Conservation (phyloP, 2,329 filamentous ascomycete genomes). For the Xylariales sp. region DNA sequence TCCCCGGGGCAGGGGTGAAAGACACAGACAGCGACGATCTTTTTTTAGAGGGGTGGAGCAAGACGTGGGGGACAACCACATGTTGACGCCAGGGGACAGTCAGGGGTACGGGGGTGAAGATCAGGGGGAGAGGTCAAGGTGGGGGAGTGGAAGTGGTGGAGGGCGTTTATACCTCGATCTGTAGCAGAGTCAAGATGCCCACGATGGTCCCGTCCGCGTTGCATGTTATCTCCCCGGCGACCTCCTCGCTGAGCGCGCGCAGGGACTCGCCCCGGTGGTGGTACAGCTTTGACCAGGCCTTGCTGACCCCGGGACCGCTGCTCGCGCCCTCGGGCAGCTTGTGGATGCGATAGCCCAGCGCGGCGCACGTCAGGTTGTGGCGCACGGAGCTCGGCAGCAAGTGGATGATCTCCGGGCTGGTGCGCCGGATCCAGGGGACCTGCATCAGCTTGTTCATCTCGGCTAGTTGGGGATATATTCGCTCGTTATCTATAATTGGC, state of each 20-base stretch:
- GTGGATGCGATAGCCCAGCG: slow-evolving; percentile 14
- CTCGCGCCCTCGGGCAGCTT: slow-evolving; percentile 1
- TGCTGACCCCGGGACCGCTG: slow-evolving; percentile 6
- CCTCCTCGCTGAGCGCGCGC: slow-evolving; percentile 22
- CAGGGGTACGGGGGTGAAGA: not conserved
- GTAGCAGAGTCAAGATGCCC: slow-evolving; percentile 21
- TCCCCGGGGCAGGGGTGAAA: no score
- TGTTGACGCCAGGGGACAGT: no score
- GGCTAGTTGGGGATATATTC: not conserved
- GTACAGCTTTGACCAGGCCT: slow-evolving; percentile 1
- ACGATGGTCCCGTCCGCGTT: slow-evolving; percentile 20
- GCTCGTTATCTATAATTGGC: slow-evolving; percentile 6
- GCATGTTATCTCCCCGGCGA: slow-evolving; percentile 14
- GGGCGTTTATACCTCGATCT: slow-evolving; percentile 21
- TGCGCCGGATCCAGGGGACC: slow-evolving; percentile 7
- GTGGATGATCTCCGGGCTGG: slow-evolving; percentile 8
- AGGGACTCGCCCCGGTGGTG: slow-evolving; percentile 17
- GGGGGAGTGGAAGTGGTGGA: not conserved
- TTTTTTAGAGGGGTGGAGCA: no score
- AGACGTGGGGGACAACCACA: no score
- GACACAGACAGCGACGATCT: no score
- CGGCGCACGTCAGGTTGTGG: slow-evolving; percentile 15
- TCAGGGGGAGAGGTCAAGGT: not conserved
- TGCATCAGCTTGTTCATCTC: slow-evolving; percentile 12
- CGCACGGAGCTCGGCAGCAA: slow-evolving; percentile 11